Conservation (phyloP, 208 protist species). For the Trypanosoma lewisi region DNA sequence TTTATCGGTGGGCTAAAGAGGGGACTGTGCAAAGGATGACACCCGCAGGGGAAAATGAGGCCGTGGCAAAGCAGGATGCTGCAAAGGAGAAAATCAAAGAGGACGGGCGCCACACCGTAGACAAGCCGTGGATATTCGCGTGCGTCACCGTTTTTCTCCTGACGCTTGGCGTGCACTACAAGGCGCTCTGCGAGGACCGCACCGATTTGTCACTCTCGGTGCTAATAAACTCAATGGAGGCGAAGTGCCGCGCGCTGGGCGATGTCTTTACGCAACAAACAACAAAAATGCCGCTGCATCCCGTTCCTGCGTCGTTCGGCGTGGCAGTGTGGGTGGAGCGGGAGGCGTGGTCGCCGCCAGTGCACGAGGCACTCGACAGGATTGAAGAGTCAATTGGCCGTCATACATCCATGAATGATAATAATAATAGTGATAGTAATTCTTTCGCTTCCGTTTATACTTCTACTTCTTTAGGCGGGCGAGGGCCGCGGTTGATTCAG, state of each 20-base stretch:
- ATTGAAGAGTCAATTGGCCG: conserved; percentile 37
- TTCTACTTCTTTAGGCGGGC: background rate
- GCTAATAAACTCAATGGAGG: conserved; percentile 31
- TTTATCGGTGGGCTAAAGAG: background rate
- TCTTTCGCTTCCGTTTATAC: no score
- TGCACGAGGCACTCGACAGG: conserved; percentile 44
- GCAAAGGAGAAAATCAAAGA: background rate
- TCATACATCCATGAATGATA: background rate
- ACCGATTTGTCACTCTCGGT: conserved; percentile 43
- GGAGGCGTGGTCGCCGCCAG: conserved; percentile 33
- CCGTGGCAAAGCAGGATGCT: background rate
- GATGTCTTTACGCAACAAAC: background rate
- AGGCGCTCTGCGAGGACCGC: conserved; percentile 36
- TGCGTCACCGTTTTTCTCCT: conserved; percentile 28
- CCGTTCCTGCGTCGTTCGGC: conserved; percentile 43
- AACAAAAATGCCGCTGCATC: conserved; percentile 8
- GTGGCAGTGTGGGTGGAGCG: conserved; percentile 69
- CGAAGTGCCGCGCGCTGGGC: conserved; percentile 22
- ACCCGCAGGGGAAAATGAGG: background rate
- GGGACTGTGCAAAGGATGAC: background rate
- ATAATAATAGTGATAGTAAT: no score
- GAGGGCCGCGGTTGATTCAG: conserved; percentile 17
- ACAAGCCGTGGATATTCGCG: conserved; percentile 10
- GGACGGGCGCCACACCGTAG: conserved; percentile 1
- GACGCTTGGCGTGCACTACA: conserved; percentile 45